A percentile compares a stretch with the other conserved stretches of the same genome.
Evolutionary conservation across 257 asterid genomes (phyloP).

Genomic region (Solanum neorickii): DNA sequence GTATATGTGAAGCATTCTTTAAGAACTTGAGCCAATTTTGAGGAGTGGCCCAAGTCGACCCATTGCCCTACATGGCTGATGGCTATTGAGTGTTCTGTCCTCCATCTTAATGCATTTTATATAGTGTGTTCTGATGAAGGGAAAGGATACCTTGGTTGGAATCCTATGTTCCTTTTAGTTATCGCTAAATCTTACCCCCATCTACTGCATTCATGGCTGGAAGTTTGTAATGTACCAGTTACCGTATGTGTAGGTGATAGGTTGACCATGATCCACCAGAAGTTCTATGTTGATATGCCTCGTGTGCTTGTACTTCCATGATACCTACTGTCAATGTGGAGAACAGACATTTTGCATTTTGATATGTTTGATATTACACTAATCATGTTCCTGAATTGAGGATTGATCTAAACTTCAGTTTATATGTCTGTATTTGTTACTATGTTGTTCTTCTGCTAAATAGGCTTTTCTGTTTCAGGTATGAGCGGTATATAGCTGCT

Average conservation of each 20-base stretch:
- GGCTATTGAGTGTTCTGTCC: background rate
- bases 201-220: background rate
- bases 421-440: background rate
- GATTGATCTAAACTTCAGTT: background rate
- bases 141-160: background rate
- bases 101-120: background rate
- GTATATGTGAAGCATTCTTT: background rate
- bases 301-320: background rate
- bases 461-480: conserved; percentile 27
- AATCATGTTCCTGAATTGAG: background rate
- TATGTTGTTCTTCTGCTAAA: background rate
- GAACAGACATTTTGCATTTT: background rate
- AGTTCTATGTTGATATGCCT: background rate
- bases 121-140: background rate
- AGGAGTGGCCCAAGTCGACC: background rate
- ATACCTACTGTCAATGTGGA: background rate
- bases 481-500: conserved; percentile 59
- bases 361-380: background rate
- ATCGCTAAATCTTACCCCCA: background rate
- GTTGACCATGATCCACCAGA: background rate
- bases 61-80: background rate
- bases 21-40: background rate
- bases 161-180: background rate
- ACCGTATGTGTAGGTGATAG: background rate
- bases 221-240: background rate